Percentiles rank a stretch among this genome's conserved stretches.
phyloP scores from a whole-genome alignment of 2,329 filamentous ascomycete genomes.

The Verticillium klebahnii region DNA sequence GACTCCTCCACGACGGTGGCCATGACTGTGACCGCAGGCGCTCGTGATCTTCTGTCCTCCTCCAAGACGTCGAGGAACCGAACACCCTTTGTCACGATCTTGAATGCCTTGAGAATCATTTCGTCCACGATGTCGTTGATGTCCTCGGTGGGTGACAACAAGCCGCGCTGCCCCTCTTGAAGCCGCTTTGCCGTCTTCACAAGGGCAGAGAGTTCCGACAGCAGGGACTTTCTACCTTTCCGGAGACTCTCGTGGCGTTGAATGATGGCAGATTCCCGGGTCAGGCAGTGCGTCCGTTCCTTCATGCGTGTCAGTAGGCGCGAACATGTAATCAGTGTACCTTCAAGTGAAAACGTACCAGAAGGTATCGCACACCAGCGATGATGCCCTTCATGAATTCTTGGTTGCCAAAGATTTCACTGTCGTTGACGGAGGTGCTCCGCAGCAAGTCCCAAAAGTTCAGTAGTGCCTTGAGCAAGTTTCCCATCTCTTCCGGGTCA shows the following conservation, averaged over 20 bases:
- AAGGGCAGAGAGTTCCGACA: constrained; percentile 84
- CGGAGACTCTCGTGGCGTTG: constrained; percentile 72
- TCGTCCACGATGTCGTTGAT: constrained; percentile 81
- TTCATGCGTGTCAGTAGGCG: constrained; percentile 27
- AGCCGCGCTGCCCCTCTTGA: constrained; percentile 63
- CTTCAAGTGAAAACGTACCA: constrained; percentile 57
- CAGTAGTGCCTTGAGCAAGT: constrained; percentile 77
- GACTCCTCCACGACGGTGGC: constrained; percentile 55
- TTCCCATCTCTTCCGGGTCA: constrained; percentile 81
- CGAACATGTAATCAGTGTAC: neutral
- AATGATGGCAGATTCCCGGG: constrained; percentile 71
- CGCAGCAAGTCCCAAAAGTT: constrained; percentile 90
- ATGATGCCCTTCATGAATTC: constrained; percentile 94
- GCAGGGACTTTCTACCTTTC: constrained; percentile 76
- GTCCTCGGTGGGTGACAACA: constrained; percentile 43
- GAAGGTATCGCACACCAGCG: constrained; percentile 81
- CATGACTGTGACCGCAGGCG: constrained; percentile 53
- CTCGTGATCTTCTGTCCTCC: constrained; percentile 49
- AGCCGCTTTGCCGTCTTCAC: constrained; percentile 86
- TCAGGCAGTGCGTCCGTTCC: constrained; percentile 87
- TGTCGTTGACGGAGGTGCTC: constrained; percentile 70
- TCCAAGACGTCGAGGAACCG: constrained; percentile 84
- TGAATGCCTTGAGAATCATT: constrained; percentile 90
- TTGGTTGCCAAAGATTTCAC: constrained; percentile 79
- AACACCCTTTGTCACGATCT: constrained; percentile 86